Base-by-base conservation (phyloP, 768 basidiomycete species). In the Tulasnella sp. region DNA sequence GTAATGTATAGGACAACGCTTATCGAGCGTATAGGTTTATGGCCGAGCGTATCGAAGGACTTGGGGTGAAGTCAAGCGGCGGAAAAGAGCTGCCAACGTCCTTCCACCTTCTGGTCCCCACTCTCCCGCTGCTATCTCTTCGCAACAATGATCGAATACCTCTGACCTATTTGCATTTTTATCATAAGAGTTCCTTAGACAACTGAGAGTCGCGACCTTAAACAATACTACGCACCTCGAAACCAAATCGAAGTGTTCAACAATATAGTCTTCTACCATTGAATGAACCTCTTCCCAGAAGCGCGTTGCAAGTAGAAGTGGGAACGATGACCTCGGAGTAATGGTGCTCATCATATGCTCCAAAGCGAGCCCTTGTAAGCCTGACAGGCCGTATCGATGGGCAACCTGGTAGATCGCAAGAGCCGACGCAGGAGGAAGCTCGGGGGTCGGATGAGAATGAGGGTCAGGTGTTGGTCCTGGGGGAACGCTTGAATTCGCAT, bases 231-330 rank as follows among this genome's bases (percentile, higher is more conserved):
- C 77, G 0, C 89, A 91, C 24, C 87, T 86, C 34, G 90, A 91
- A 11, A 93, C 92, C 80, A 91, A 91, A 64, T 91, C 90, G 93
- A 93, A 94, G 83, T 90, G 90, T n/a, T 92, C 90, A 1, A 94
- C 92, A 34, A 94, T 91, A 81, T 91, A 94, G 84, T 94, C 93
- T 90, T 93, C 91, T 9, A 93, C 88, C 48, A 93, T 85, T 16
- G 86, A 83, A 83, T 89, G 90, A 64, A 93, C 84, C 54, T 92
- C 92, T 58, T 92, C 91, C 91, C 92, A 93, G 14, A 89, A 85
- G 31, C 89, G 88, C 0, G 91, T 89, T n/a, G 93, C 93, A 77
- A 93, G 89, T 72, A 94, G 86, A 46, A 93, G 85, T 0, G 91
- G 90, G 85, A 94, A 93, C 83, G 92, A 90, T 5, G 90, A 89